phyloP scores from a whole-genome alignment of 1,284 basidiomycete species.

The Xanthoconium separans region DNA sequence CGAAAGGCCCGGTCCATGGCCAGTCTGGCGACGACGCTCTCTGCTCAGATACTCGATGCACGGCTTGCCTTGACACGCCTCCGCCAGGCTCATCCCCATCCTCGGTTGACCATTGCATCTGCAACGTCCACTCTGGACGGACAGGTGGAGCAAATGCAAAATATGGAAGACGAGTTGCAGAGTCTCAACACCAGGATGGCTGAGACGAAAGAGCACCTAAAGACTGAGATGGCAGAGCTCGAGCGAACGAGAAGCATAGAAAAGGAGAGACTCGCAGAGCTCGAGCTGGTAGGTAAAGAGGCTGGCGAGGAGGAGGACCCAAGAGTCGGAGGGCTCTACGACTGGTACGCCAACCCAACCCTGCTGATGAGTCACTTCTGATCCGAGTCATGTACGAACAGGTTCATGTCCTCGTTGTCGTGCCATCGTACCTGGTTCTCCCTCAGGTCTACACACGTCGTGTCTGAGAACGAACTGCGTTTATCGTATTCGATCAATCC shows the following conservation, averaged over 20 bases:
- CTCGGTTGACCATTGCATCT: slow-evolving; percentile 70
- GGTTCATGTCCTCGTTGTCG: slow-evolving; percentile 67
- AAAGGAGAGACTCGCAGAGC: slow-evolving; percentile 69
- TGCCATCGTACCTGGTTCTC: slow-evolving; percentile 63
- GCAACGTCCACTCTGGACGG: slow-evolving; percentile 70
- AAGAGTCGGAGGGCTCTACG: slow-evolving; percentile 60
- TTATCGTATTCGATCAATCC: slow-evolving; percentile 58
- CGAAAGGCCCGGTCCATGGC: slow-evolving; percentile 51
- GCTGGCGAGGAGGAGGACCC: slow-evolving; percentile 67
- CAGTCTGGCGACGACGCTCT: slow-evolving; percentile 55
- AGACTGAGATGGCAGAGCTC: slow-evolving; percentile 55
- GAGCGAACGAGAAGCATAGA: slow-evolving; percentile 69
- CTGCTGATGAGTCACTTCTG: not conserved
- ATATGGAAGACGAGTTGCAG: slow-evolving; percentile 58
- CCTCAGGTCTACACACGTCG: slow-evolving; percentile 56
- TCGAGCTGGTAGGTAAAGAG: slow-evolving; percentile 61
- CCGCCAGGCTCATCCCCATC: slow-evolving; percentile 72
- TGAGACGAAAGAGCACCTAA: slow-evolving; percentile 55
- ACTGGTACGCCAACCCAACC: slow-evolving; percentile 50
- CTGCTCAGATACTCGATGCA: slow-evolving; percentile 77
- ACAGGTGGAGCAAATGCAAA: slow-evolving; percentile 74
- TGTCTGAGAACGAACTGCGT: slow-evolving; percentile 72
- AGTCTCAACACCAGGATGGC: slow-evolving; percentile 46
- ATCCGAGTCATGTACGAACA: slow-evolving; percentile 28
- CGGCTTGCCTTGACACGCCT: slow-evolving; percentile 75